These are phyloP conservation scores for Sechiopsis laciniata DNA, from an alignment of 306 rosid species.

Conservation along the genomic window DNA sequence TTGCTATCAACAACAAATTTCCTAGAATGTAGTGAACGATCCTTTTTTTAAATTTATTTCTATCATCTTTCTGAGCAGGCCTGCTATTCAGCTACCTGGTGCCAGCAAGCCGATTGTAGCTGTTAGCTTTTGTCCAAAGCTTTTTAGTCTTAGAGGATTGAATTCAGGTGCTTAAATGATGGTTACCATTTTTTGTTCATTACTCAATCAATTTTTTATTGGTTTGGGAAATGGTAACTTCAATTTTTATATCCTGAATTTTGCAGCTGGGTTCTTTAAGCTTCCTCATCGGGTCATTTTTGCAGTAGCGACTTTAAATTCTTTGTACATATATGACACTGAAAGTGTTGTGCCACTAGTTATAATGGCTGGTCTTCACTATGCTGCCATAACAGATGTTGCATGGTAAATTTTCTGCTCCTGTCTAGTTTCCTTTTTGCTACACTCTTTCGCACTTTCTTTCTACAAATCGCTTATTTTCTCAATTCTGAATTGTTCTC, in stretches of 20 bases:
- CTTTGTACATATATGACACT: conserved; percentile 73
- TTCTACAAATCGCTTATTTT: conserved; percentile 9
- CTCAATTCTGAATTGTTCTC: conserved; percentile 28
- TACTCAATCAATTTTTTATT: not conserved
- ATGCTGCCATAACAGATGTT: conserved; percentile 84
- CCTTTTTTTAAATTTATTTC: conserved; percentile 24
- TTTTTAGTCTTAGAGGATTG: conserved; percentile 57
- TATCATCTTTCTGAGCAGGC: conserved; percentile 47
- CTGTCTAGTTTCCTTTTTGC: conserved; percentile 1
- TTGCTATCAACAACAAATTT: no score
- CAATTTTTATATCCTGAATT: conserved; percentile 22
- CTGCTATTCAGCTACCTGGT: conserved; percentile 83
- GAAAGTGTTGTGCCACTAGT: conserved; percentile 73
- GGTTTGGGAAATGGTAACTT: no score
- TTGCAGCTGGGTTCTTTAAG: conserved; percentile 65
- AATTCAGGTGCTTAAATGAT: conserved; percentile 44
- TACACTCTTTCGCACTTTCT: conserved; percentile 22
- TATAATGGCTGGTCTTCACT: conserved; percentile 78
- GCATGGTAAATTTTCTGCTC: conserved; percentile 54
- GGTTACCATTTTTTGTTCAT: conserved; percentile 1
- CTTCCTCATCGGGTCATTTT: conserved; percentile 84
- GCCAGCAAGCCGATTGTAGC: conserved; percentile 81
- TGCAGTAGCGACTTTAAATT: conserved; percentile 84
- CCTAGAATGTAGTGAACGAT: no score
- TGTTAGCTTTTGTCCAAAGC: conserved; percentile 70